Base-by-base conservation (phyloP, 129 eudicot species). In the Tanacetum coccineum region DNA sequence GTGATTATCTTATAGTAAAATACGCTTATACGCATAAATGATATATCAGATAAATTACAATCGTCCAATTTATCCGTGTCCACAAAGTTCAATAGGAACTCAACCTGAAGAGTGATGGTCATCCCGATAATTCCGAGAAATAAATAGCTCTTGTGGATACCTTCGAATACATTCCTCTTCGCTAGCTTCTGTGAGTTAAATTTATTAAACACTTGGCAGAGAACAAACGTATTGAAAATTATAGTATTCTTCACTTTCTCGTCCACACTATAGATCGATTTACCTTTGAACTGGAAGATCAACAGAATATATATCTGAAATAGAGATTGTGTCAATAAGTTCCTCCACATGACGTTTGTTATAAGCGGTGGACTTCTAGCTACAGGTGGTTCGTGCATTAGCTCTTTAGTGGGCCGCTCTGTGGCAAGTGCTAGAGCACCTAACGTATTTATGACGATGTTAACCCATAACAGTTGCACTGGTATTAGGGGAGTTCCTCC, bases 311-410 rank as follows among this genome's bases (percentile, higher is more conserved):
- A 5, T 58, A 58, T 58, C 42, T 58, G 63, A 26, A 21, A 58
- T 9, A 58, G 42, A 10, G 42, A 26, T 58, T 69, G 74, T 69
- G 61, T 47, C 52, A 68, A 71, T 53, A 86, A 4, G 62, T 86
- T 86, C 70, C 88, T 82, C 93, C 88, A 86, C 93, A 82, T 82
- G 11, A 82, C 53, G 10, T 78, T 86, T 69, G 80, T 80, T 50
- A 86, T 75, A 14, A 86, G 88, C 12, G 87, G 86, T 45, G 75
- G 82, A 58, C 7, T 15, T 26, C 63, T 22, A 22, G 7, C 11
- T 9, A 13, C 83, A 0, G 83, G 89, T 0, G 28, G 39, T 18
- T 56, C 74, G 13, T 78, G 57, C 81, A 81, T 75, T n/a, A n/a
- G n/a, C n/a, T n/a, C 78, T 39, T 72, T 57, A 5, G 81, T 71